Base-by-base conservation (phyloP, 805 yeast genomes). In the Deakozyma indianensis region DNA sequence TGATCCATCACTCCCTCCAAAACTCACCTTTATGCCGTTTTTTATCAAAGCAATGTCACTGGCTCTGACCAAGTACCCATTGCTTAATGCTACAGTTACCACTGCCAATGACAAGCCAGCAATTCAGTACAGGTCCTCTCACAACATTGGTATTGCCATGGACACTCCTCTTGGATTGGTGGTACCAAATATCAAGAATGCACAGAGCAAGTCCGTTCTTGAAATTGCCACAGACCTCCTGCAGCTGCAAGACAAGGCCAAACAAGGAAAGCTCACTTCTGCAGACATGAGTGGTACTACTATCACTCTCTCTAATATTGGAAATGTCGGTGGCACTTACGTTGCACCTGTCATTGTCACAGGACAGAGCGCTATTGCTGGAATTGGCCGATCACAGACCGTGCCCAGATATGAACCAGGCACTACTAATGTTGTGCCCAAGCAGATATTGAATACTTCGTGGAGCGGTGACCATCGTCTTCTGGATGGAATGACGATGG, bases 401-500 rank as follows among this genome's bases (percentile, higher is more conserved):
- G 42, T 59, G 35, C 65, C 65, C 4, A 48, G 60, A 23, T 60
- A 48, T 45, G 54, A 49, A 21, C 41, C 43, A 1, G 48, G 44
- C n/a, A 27, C 45, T n/a, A 46, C 46, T 46, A 51, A 54, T 20
- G 45, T 60, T 5, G 54, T 56, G 4, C 56, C 64, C 1, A 43
- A 46, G 15, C 49, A 51, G 9, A 48, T 59, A 25, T 43, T 60
- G 47, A 58, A 57, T 45, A 51, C 56, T 29, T 53, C 59, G 21
- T 60, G 65, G 65, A 52, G 60, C 14, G 65, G 63, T 18, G 65
- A 60, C 38, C 65, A 60, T 43, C 51, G 65, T 11, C 59, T 58
- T 1, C 45, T 60, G 5, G 65, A 60, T 41, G 65, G 65, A 3
- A 57, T 56, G 49, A 57, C 63, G n/a, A 52, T 60, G 58, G 64